These are phyloP conservation scores for Phlyctochytrium bullatum DNA, from an alignment of 192 early-diverging fungal genomes.

Conservation along the genomic window DNA sequence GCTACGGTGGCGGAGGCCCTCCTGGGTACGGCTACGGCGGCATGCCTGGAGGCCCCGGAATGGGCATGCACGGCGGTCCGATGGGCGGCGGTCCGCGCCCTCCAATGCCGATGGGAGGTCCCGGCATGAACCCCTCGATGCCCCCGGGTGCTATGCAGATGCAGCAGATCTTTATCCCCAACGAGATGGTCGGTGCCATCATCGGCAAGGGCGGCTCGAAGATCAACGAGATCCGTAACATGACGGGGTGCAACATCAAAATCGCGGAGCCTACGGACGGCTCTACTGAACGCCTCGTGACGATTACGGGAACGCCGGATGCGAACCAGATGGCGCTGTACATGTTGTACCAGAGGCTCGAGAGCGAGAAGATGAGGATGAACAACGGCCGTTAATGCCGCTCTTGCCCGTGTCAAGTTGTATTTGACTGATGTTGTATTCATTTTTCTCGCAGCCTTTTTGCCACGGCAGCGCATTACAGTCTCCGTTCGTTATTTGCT, in stretches of 20 bases:
- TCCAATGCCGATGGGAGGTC: not conserved
- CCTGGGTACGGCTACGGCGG: slow-evolving; percentile 8
- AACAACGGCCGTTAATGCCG: not conserved
- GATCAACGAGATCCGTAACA: slow-evolving; percentile 51
- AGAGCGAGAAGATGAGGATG: slow-evolving; percentile 59
- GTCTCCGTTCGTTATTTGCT: no score
- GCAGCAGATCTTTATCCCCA: slow-evolving; percentile 89
- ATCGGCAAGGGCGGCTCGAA: slow-evolving; percentile 85
- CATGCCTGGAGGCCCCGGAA: not conserved
- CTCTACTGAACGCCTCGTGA: slow-evolving; percentile 83
- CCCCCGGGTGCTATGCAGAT: slow-evolving; percentile 39
- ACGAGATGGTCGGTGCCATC: slow-evolving; percentile 95
- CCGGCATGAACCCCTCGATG: slow-evolving; percentile 17
- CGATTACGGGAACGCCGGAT: slow-evolving; percentile 84
- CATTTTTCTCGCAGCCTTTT: no score
- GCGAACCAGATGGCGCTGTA: slow-evolving; percentile 88
- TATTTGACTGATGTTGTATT: no score
- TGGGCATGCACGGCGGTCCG: not conserved
- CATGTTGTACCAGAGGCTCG: slow-evolving; percentile 85
- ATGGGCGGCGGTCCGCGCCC: slow-evolving; percentile 1
- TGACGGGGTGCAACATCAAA: slow-evolving; percentile 67
- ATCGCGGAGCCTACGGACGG: slow-evolving; percentile 82
- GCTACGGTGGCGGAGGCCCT: slow-evolving; percentile 6
- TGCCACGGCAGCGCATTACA: no score
- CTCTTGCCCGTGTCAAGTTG: no score